Base-by-base conservation (phyloP, 2,329 filamentous ascomycete species). In the Apiospora sp. region DNA sequence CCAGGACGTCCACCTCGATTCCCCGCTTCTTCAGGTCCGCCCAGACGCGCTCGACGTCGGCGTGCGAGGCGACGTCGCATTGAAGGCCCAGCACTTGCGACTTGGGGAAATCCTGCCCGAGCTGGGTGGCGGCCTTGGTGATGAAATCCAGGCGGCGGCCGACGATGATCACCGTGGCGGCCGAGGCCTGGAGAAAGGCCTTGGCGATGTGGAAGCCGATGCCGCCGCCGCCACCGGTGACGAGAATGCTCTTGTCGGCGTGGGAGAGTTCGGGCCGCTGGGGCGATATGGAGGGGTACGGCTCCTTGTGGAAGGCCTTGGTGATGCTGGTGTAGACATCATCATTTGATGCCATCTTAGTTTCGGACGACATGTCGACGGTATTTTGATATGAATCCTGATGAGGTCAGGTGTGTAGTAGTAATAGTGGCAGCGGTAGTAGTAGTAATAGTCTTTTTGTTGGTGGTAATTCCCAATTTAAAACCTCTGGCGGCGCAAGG, bases 121-220 rank as follows among this genome's bases (percentile, higher is more conserved):
- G 75, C 58, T 79, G 77, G 30, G 81, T 75, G 4, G 86, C 84
- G 7, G 86, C 86, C n/a, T 80, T 79, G 67, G 86, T 79, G 46
- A 89, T 81, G 1, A 80, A 77, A 19, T 86, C 81, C 72, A 81
- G 78, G 1, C 87, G 85, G 1, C 87, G 84, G n/a, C 86, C 86
- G n/a, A 88, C 79, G 71, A 89, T 86, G 78, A 87, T 88, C 61
- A 89, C 85, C 72, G 85, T 87, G 51, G 83, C 82, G 12, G 87
- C 87, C 10, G 86, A 86, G 70, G 88, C 87, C n/a, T 81, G 80
- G 13, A 79, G 82, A 1, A 86, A 79, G 8, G 77, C 81, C 64
- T 75, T 76, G 43, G 75, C 70, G 75, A 77, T 76, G 27, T 73
- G 74, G 37, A 78, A 70, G 44, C 78, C 80, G 49, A 79, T 78